phyloP scores from a whole-genome alignment of 2,329 filamentous ascomycete genomes.

The Penicillium polonicum region DNA sequence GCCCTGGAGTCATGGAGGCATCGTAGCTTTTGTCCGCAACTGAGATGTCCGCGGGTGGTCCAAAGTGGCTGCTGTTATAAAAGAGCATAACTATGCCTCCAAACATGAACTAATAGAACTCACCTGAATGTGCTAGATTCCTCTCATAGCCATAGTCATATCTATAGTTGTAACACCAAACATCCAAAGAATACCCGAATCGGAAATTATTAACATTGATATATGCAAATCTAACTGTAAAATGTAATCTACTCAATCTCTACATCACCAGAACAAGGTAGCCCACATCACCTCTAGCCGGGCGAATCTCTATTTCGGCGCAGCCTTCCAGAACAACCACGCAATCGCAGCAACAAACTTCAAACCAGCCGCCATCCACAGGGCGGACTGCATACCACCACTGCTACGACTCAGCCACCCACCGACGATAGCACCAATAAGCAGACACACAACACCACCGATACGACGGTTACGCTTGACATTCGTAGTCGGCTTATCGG shows the following conservation, averaged over 20 bases:
- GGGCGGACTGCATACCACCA: slow-evolving; percentile 44
- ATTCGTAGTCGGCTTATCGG: slow-evolving; percentile 36
- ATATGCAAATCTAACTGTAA: neutral
- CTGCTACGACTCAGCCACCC: slow-evolving; percentile 45
- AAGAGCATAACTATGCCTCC: no score
- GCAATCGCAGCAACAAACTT: slow-evolving; percentile 39
- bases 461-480: slow-evolving; percentile 41
- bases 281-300: neutral
- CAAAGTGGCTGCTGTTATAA: no score
- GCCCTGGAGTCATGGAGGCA: no score
- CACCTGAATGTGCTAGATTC: neutral
- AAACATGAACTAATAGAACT: neutral
- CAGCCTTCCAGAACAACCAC: slow-evolving; percentile 42
- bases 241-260: neutral
- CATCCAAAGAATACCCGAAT: neutral
- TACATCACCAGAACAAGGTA: neutral
- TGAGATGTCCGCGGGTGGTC: no score
- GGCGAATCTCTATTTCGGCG: slow-evolving; percentile 20
- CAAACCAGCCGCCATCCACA: slow-evolving; percentile 45
- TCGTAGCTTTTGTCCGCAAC: no score
- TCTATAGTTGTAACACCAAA: neutral
- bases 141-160: neutral
- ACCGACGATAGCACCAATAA: slow-evolving; percentile 43
- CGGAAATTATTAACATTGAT: neutral
- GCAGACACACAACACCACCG: slow-evolving; percentile 38